These are phyloP conservation scores for Eucalyptus curtisii DNA, from an alignment of 345 rosid genomes.

Conservation along the genomic window DNA sequence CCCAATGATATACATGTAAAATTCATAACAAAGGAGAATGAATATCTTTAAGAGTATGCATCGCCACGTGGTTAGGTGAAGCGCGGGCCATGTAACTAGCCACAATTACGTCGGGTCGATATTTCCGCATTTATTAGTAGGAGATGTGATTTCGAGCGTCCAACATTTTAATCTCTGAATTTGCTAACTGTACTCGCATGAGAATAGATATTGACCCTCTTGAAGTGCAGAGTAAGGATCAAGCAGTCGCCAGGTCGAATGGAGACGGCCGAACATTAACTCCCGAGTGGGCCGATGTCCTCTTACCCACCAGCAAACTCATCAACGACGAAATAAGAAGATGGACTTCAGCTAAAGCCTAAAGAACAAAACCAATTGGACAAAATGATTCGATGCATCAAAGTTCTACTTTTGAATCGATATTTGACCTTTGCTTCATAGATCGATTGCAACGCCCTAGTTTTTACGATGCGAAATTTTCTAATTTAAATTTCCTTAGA, in stretches of 20 bases:
- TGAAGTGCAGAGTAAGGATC: not conserved
- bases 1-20: too few relatives aligned
- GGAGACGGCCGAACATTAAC: not conserved
- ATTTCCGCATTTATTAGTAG: not conserved
- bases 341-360: not conserved
- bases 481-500: not conserved
- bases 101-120: not conserved
- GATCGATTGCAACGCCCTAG: not conserved
- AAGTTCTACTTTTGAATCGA: not conserved
- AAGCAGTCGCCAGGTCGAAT: not conserved
- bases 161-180: not conserved
- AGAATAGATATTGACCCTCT: not conserved
- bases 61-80: not conserved
- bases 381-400: not conserved
- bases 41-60: not conserved
- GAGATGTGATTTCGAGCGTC: not conserved
- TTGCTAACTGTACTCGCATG: not conserved
- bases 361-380: not conserved
- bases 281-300: not conserved
- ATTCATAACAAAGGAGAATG: not conserved
- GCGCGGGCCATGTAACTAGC: not conserved
- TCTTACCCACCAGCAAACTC: not conserved
- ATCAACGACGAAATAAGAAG: not conserved
- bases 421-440: constrained; percentile 17
- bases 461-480: not conserved